Base-by-base conservation (phyloP, 2,329 filamentous ascomycete species). In the Hirsutella thompsonii region DNA sequence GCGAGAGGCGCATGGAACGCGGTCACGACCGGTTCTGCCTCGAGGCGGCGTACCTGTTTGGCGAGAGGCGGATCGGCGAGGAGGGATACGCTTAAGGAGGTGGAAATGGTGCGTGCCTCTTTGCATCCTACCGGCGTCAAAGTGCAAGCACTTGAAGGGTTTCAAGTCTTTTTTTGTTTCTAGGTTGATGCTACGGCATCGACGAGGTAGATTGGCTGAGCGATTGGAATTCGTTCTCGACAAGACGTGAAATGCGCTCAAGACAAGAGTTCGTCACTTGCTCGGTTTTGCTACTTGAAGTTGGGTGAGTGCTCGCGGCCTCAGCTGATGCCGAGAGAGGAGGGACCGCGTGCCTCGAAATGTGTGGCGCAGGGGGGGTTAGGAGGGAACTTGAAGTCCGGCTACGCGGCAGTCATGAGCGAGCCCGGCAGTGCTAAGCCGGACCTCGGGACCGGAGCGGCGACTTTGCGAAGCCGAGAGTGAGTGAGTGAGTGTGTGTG, bases 11-110 rank as follows among this genome's bases (percentile, higher is more conserved):
- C 39, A 81, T 81, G 62, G 73, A 69, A 42, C 74, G 74, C 46
- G 76, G 75, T 18, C 75, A 72, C 39, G 82, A 80, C 5, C 79
- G 83, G 37, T 95, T 94, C 63, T 96, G 90, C 60, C 79, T 92
- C 45, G 90, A 96, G 61, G 90, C 90, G 3, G 88, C 85, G 6
- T 81, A 85, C 61, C 63, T 96, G 38, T 94, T 95, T 67, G 85
- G 87, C 18, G 83, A 83, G 47, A 55, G 64, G n/a, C 52, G 67
- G 32, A 39, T 40, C 11, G 41, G 39, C 11, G 46, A 46, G 35
- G 41, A 42, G 23, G 46, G 44, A 29, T 47, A 46, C 40, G 46
- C 40, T 13, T 49, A 32, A 40, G 29, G 3, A 2, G 21, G 13
- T 6, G 20, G 8, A 20, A 28, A n/a, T n/a, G n/a, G n/a, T n/a